A percentile compares a stretch with the other conserved stretches of the same genome.
Conservation (phyloP, 169 alveolate genomes). For the Babesia bovis region DNA sequence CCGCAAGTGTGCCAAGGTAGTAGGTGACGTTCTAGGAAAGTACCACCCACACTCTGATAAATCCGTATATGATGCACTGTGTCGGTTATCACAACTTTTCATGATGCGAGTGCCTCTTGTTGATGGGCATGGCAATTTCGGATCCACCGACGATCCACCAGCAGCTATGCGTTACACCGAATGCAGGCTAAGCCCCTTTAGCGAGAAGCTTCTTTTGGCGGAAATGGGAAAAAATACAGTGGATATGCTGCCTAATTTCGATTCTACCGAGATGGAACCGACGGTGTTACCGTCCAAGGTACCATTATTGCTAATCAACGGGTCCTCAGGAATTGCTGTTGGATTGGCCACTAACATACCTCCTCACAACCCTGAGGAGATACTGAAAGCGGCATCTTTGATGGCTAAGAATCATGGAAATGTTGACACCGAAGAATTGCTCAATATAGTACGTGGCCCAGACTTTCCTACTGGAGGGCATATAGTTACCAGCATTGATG, state of each 20-base stretch:
- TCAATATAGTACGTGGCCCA: slow-evolving; percentile 74
- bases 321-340: slow-evolving; percentile 84
- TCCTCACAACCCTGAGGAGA: slow-evolving; percentile 80
- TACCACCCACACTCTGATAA: slow-evolving; percentile 86
- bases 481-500: slow-evolving; percentile 60
- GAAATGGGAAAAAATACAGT: slow-evolving; percentile 72
- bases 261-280: slow-evolving; percentile 82
- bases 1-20: slow-evolving; percentile 83
- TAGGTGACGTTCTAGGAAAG: slow-evolving; percentile 86
- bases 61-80: slow-evolving; percentile 84
- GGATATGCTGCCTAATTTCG: slow-evolving; percentile 78
- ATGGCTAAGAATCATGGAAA: slow-evolving; percentile 58
- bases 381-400: slow-evolving; percentile 68
- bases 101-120: slow-evolving; percentile 75
- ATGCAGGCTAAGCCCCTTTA: slow-evolving; percentile 68
- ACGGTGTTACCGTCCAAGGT: slow-evolving; percentile 77
- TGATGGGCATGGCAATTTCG: slow-evolving; percentile 86
- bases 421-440: slow-evolving; percentile 62
- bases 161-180: slow-evolving; percentile 88
- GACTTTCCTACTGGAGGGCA: slow-evolving; percentile 86
- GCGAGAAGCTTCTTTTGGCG: slow-evolving; percentile 72
- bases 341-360: slow-evolving; percentile 83
- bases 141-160: slow-evolving; percentile 83
- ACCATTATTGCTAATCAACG: slow-evolving; percentile 79
- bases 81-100: slow-evolving; percentile 78